A percentile compares a stretch with the other conserved stretches of the same genome.
phyloP scores from a whole-genome alignment of 1,284 basidiomycete species.

The Puccinia coronata region DNA sequence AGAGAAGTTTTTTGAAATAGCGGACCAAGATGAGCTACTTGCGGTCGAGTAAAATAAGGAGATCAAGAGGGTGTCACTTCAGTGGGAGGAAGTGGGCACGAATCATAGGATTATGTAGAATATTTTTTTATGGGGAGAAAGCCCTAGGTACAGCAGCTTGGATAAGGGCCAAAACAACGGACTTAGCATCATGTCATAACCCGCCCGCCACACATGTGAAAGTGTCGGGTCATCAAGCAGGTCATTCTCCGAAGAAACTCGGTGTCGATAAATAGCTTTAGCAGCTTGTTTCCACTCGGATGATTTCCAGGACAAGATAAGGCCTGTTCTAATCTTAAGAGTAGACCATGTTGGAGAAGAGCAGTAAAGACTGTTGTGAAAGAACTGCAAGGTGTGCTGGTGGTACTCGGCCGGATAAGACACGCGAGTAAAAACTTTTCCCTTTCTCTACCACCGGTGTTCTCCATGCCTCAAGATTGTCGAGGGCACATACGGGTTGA shows the following conservation, averaged over 20 bases:
- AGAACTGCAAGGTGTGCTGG: background rate
- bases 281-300: too few species aligned
- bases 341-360: background rate
- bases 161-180: background rate
- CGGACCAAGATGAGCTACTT: background rate
- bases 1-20: background rate
- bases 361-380: background rate
- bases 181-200: background rate
- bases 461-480: background rate
- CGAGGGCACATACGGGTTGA: too few species aligned
- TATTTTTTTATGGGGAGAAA: background rate
- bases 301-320: background rate
- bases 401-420: background rate
- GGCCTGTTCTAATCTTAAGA: background rate
- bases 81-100: background rate
- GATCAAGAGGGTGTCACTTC: background rate
- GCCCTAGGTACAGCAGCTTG: background rate
- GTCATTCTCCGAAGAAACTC: too few species aligned
- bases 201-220: background rate
- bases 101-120: background rate
- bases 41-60: too few species aligned
- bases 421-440: too few species aligned
- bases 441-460: too few species aligned
- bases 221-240: too few species aligned
- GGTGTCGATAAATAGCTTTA: background rate